Conservation (phyloP, 2,329 filamentous ascomycete species). For the Aspergillus candidus region DNA sequence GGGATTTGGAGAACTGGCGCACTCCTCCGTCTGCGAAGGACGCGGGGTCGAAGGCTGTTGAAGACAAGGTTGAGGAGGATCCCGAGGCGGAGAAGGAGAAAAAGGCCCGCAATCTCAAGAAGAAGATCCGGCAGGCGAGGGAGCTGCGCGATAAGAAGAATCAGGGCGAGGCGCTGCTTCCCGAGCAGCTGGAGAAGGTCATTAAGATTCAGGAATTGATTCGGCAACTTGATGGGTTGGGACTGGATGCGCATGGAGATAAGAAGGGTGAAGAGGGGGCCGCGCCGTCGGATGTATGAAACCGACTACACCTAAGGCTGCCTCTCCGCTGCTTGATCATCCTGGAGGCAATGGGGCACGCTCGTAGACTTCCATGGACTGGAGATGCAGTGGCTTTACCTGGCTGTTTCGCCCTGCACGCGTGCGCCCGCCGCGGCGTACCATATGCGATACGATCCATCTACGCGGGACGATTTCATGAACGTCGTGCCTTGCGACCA, state of each 20-base stretch:
- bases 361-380: no score
- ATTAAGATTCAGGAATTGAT: constrained; percentile 95
- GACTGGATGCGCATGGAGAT: constrained; percentile 75
- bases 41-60: constrained; percentile 7
- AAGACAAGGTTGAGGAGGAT: constrained; percentile 46
- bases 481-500: no score
- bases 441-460: no score
- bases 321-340: not conserved
- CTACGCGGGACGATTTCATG: no score
- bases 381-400: no score
- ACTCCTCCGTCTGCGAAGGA: constrained; percentile 11
- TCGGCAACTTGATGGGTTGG: constrained; percentile 75
- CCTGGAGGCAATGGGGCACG: not conserved
- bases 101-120: constrained; percentile 83
- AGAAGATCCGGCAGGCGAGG: constrained; percentile 90
- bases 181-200: constrained; percentile 95
- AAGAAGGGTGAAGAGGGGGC: constrained; percentile 36
- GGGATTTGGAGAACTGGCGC: constrained; percentile 30
- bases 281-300: constrained; percentile 15
- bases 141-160: constrained; percentile 90
- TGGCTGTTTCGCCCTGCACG: no score
- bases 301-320: not conserved
- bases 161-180: constrained; percentile 71
- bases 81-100: constrained; percentile 78
- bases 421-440: no score